phyloP scores from a whole-genome alignment of 228 moss, liverwort and hornwort genomes.

The Sphagnum magellanicum region DNA sequence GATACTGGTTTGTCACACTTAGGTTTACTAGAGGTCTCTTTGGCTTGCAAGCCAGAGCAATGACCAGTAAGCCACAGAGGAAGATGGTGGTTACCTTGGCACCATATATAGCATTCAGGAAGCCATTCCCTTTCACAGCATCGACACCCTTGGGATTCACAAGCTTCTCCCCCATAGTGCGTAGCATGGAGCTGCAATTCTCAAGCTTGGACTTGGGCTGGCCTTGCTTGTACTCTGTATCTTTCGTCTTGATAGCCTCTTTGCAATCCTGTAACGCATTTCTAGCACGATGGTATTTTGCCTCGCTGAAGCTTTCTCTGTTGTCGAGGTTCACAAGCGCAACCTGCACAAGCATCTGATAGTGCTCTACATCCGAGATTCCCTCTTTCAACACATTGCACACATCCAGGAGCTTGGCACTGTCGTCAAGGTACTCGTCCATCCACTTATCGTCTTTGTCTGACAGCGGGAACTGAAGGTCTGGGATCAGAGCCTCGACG shows the following conservation, averaged over 20 bases:
- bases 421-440: slow-evolving; percentile 37
- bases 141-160: slow-evolving; percentile 28
- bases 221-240: slow-evolving; percentile 32
- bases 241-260: slow-evolving; percentile 35
- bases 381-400: slow-evolving; percentile 34
- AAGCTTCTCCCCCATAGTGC: slow-evolving; percentile 40
- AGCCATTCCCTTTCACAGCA: slow-evolving; percentile 25
- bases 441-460: slow-evolving; percentile 35
- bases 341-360: slow-evolving; percentile 33
- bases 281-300: slow-evolving; percentile 20
- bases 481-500: slow-evolving; percentile 31
- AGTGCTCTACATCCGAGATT: slow-evolving; percentile 22
- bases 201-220: slow-evolving; percentile 35
- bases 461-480: slow-evolving; percentile 22
- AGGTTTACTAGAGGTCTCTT: slow-evolving; percentile 20
- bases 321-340: slow-evolving; percentile 20
- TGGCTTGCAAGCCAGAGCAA: slow-evolving; percentile 31
- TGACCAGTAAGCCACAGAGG: slow-evolving; percentile 25
- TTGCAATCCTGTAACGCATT: slow-evolving; percentile 26
- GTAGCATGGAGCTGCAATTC: slow-evolving; percentile 34
- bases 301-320: slow-evolving; percentile 13
- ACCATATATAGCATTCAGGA: slow-evolving; percentile 32
- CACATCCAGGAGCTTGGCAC: slow-evolving; percentile 40
- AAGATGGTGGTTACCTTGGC: slow-evolving; percentile 41
- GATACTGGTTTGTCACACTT: slow-evolving; percentile 26